Conservation (phyloP, 352 stramenopile species). For the Phytophthora sp. region DNA sequence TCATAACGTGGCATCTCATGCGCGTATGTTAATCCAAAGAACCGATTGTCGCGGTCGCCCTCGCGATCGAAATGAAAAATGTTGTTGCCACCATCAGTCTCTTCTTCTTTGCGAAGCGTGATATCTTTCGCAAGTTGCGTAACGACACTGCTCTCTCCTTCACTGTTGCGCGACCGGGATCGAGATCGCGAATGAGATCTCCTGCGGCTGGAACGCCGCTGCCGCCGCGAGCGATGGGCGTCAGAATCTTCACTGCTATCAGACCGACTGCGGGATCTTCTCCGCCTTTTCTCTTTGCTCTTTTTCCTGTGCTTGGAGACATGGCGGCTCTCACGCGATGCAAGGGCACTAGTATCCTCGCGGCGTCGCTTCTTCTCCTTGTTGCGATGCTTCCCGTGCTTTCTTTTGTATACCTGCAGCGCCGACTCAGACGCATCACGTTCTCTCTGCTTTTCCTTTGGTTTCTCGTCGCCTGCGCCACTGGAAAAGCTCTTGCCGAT, state of each 20-base stretch:
- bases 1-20: slow-evolving; percentile 69
- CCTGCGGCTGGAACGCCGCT: slow-evolving; percentile 11
- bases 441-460: slow-evolving; percentile 4
- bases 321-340: slow-evolving; percentile 18
- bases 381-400: slow-evolving; percentile 14
- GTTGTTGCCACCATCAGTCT: slow-evolving; percentile 22
- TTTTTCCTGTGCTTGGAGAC: slow-evolving; percentile 43
- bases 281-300: slow-evolving; percentile 37
- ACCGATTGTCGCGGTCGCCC: slow-evolving; percentile 69
- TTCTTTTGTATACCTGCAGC: slow-evolving; percentile 49
- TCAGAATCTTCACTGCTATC: slow-evolving; percentile 21
- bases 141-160: slow-evolving; percentile 16
- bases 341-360: slow-evolving; percentile 4
- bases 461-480: not conserved
- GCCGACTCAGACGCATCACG: slow-evolving; percentile 5
- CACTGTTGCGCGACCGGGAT: slow-evolving; percentile 8
- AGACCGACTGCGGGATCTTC: slow-evolving; percentile 14
- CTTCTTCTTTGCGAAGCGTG: not conserved
- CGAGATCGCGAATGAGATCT: slow-evolving; percentile 7
- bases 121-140: slow-evolving; percentile 12
- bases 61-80: slow-evolving; percentile 72
- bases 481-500: slow-evolving; percentile 38
- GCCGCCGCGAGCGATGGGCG: slow-evolving; percentile 7
- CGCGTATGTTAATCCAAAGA: slow-evolving; percentile 73
- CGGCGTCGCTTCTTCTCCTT: slow-evolving; percentile 20